Base-by-base conservation (phyloP, 257 asterid species). In the Capsicum chinense region DNA sequence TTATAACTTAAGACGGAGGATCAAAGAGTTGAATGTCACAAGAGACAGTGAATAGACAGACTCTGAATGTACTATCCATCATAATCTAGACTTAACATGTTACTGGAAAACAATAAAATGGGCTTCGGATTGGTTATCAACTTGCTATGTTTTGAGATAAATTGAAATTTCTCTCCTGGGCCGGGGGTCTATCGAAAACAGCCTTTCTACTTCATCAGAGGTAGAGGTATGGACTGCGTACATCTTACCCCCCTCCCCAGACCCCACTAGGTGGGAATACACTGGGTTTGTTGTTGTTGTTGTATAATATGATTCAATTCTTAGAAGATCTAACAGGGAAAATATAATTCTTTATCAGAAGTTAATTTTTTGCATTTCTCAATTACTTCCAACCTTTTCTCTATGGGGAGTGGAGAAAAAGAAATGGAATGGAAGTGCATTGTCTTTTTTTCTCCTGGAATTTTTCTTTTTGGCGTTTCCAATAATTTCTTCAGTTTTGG, bases 401-500 rank as follows among this genome's bases (percentile, higher is more conserved):
- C 35, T 48, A 71, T 70, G 57, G 17, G 54, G 57, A n/a, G 79
- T 9, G 17, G 56, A 47, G 79, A 71, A 71, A 71, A 47, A n/a
- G 58, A 71, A 47, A 71, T 71, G 37, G 56, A 47, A 44, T 71
- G 79, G 39, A 48, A 71, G 57, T 44, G 37, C 57, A 16, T 16
- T 19, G 35, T 70, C 10, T 42, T 19, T 42, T 9, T 17, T 17
- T 70, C 26, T 42, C 35, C 16, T 67, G 14, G 33, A 16, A 44
- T 44, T 17, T 70, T 6, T 70, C 5, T 70, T 21, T 7, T 9
- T 44, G 57, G 37, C 26, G 0, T 44, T 70, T 47, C 10, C 11
- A 39, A 10, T 17, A 19, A 44, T 73, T 73, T 73, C 59, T 73
- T 73, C 58, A 73, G 47, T n/a, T 73, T 71, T 71, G 79, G 37